phyloP scores from a whole-genome alignment of 2,329 filamentous ascomycete genomes.

The Fusarium redolens region DNA sequence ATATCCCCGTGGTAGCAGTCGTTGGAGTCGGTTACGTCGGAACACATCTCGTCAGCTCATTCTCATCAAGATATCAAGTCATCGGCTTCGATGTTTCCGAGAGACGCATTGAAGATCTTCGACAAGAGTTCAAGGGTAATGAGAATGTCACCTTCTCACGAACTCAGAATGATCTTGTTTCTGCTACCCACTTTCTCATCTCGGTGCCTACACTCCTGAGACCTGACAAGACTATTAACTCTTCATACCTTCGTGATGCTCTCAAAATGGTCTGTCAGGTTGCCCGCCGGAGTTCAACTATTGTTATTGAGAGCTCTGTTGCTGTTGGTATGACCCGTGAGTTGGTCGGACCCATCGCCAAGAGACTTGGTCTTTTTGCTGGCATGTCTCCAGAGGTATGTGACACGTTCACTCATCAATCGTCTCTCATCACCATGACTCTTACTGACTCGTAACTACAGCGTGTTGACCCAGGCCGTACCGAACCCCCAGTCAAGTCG shows the following conservation, averaged over 20 bases:
- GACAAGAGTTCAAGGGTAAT: not conserved
- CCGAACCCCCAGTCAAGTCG: not conserved
- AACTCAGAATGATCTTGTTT: not conserved
- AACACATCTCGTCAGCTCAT: not conserved
- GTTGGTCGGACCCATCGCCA: not conserved
- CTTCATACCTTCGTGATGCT: not conserved
- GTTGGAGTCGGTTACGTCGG: slow-evolving; percentile 3
- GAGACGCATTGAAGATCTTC: not conserved
- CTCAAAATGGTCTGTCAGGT: not conserved
- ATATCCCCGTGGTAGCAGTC: not conserved
- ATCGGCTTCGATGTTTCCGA: not conserved
- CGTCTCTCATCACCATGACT: rapidly evolving
- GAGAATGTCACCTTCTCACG: not conserved
- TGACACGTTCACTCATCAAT: too few species aligned
- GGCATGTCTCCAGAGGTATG: slow-evolving; percentile 1
- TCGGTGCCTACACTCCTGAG: not conserved
- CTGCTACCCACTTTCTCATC: not conserved
- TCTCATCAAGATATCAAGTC: not conserved
- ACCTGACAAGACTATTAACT: not conserved
- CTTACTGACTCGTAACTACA: not conserved
- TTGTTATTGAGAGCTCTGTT: not conserved
- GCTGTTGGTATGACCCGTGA: not conserved
- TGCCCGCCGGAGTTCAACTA: not conserved
- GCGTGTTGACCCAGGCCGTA: not conserved
- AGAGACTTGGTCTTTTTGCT: not conserved